These are phyloP conservation scores for Scopulariopsis brevicaulis DNA, from an alignment of 2,329 filamentous ascomycete genomes.

Conservation along the genomic window DNA sequence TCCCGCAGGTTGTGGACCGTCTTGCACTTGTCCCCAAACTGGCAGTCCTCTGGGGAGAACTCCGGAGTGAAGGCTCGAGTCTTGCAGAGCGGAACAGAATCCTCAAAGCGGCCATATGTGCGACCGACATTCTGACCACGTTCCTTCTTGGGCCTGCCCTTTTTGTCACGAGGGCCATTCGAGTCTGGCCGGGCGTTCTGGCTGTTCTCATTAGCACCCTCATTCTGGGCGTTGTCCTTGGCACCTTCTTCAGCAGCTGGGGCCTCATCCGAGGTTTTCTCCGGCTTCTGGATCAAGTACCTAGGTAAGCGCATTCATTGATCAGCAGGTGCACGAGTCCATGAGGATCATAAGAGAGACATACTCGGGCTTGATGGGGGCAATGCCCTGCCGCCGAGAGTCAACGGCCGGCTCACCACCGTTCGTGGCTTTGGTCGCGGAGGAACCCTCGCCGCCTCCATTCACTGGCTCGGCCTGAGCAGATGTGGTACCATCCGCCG, in stretches of 20 bases:
- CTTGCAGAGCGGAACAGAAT: slow-evolving; percentile 67
- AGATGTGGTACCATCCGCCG: neutral
- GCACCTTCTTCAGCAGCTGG: slow-evolving; percentile 23
- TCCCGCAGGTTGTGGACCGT: slow-evolving; percentile 74
- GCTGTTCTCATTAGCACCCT: no score
- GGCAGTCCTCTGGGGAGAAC: slow-evolving; percentile 70
- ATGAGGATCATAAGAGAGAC: slow-evolving; percentile 6
- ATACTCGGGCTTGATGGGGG: slow-evolving; percentile 25
- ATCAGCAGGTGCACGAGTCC: neutral
- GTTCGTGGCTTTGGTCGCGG: neutral
- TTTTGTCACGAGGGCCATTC: slow-evolving; percentile 15
- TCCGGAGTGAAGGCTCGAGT: slow-evolving; percentile 62
- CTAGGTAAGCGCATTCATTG: slow-evolving; percentile 8
- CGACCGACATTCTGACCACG: slow-evolving; percentile 68
- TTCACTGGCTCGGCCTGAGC: neutral
- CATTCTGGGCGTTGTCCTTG: slow-evolving; percentile 15
- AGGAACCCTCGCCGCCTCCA: neutral
- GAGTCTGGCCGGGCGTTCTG: neutral
- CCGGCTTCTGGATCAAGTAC: slow-evolving; percentile 19
- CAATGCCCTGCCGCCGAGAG: slow-evolving; percentile 12
- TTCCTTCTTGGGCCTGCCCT: slow-evolving; percentile 28
- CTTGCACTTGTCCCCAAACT: slow-evolving; percentile 70
- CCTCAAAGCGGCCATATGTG: slow-evolving; percentile 68
- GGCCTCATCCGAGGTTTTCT: slow-evolving; percentile 42
- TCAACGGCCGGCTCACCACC: slow-evolving; percentile 6